Conservation (phyloP, 1,284 basidiomycete genomes). For the Apiotrichum veenhuisii region DNA sequence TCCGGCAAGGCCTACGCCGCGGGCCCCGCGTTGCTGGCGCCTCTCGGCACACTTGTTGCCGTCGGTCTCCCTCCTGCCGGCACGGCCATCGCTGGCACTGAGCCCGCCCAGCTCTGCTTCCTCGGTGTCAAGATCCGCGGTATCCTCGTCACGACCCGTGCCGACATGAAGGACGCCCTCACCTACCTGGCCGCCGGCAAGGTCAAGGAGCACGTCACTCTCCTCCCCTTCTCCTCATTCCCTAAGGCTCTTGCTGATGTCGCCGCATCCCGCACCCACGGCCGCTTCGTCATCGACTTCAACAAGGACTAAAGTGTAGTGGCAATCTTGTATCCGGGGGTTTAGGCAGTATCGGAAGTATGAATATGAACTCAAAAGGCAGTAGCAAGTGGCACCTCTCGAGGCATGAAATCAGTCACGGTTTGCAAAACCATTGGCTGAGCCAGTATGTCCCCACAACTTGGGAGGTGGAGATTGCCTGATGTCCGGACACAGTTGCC, state of each 20-base stretch:
- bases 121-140: constrained; percentile 46
- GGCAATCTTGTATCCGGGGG: too few species aligned
- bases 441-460: too few species aligned
- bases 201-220: constrained; percentile 21
- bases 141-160: constrained; percentile 35
- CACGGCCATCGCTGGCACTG: constrained; percentile 38
- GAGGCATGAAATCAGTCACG: too few species aligned
- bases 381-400: too few species aligned
- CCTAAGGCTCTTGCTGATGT: constrained; percentile 13
- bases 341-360: too few species aligned
- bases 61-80: constrained; percentile 22
- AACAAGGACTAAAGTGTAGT: not conserved
- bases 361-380: too few species aligned
- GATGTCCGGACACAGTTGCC: too few species aligned
- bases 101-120: constrained; percentile 40
- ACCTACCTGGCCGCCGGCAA: constrained; percentile 8
- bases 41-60: constrained; percentile 12
- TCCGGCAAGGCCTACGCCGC: constrained; percentile 18
- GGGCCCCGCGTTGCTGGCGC: constrained; percentile 12
- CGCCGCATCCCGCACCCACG: constrained; percentile 10
- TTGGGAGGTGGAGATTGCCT: too few species aligned
- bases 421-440: too few species aligned
- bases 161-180: constrained; percentile 20
- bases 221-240: constrained; percentile 18
- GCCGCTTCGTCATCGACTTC: constrained; percentile 17